Base-by-base conservation (phyloP, 2,329 filamentous ascomycete genomes). In the Colletotrichum simmondsii region DNA sequence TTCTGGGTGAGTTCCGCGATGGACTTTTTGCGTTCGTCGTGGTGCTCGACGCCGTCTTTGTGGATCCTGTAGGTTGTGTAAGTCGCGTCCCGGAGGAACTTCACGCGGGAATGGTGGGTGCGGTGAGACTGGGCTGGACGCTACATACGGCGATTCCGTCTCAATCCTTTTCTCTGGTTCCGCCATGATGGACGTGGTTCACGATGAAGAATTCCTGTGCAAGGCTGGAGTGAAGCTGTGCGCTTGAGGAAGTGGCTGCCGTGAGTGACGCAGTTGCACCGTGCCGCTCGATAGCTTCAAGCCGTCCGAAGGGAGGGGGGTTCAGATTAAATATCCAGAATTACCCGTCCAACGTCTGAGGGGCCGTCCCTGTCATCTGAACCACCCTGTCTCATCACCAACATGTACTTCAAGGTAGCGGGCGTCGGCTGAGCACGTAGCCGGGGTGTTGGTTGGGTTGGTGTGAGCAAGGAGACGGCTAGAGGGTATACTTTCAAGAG, bases 21-120 rank as follows among this genome's bases (percentile, higher is more conserved):
- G 42, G 65, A 69, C 58, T 70, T 59, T 42, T 70, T 64, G 30
- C 65, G 52, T 14, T 56, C 64, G 4, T 59, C 65, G 19, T 68
- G 22, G 2, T 65, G 54, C 0, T 30, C n/a, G 6, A 54, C 53
- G 10, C 46, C 66, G 49, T 71, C 57, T 5, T 68, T 56, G 8
- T 30, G 52, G 64, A 53, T 37, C 8, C 59, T 72, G 5, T 1
- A 4, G 42, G 2, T 16, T 5, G 22, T 46, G 19, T 66, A 26
- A 49, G 53, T 35, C 30, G 37, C 37, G 37, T 42, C 16, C 5
- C 37, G 16, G 37, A 42, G 14, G 5, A 19, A 42, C 16, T 42
- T 42, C 6, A 19, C 37, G 7, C 5, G 32, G 30, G 3, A 8
- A 42, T 42, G 16, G 16, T 7, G 6, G 8, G 5, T 26, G 24